These are phyloP conservation scores for Trichoderma breve DNA, from an alignment of 2,329 filamentous ascomycete species.

Conservation along the genomic window DNA sequence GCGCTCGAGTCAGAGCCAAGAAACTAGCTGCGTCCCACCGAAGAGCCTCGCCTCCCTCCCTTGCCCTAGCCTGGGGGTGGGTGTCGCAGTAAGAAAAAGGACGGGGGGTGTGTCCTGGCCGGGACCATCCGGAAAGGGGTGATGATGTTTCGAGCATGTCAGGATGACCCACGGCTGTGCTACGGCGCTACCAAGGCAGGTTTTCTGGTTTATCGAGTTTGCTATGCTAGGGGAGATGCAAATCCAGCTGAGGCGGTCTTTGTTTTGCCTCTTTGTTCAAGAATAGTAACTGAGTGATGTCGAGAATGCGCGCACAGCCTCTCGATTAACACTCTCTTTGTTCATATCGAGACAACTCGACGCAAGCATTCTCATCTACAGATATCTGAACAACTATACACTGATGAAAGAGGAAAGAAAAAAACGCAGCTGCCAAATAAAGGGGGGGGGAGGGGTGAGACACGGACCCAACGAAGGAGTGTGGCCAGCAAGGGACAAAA, in stretches of 20 bases:
- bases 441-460: not conserved
- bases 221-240: not conserved
- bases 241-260: not conserved
- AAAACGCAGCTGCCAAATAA: not conserved
- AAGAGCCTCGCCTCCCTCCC: constrained; percentile 19
- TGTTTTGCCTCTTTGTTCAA: not conserved
- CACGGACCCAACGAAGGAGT: not conserved
- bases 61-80: not conserved
- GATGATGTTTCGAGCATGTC: constrained; percentile 19
- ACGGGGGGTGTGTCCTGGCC: constrained; percentile 10
- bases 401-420: not conserved
- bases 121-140: constrained; percentile 21
- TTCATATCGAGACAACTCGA: not conserved
- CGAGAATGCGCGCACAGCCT: not conserved
- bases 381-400: not conserved
- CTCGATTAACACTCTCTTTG: not conserved
- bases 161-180: constrained; percentile 18
- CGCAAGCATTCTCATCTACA: not conserved
- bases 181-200: not conserved
- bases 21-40: constrained; percentile 17
- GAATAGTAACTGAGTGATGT: not conserved
- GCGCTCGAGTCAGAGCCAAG: constrained; percentile 15
- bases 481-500: not conserved
- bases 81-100: not conserved
- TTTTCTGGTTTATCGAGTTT: not conserved